Conservation (phyloP, 1,284 basidiomycete genomes). For the Takashimella tepidaria region DNA sequence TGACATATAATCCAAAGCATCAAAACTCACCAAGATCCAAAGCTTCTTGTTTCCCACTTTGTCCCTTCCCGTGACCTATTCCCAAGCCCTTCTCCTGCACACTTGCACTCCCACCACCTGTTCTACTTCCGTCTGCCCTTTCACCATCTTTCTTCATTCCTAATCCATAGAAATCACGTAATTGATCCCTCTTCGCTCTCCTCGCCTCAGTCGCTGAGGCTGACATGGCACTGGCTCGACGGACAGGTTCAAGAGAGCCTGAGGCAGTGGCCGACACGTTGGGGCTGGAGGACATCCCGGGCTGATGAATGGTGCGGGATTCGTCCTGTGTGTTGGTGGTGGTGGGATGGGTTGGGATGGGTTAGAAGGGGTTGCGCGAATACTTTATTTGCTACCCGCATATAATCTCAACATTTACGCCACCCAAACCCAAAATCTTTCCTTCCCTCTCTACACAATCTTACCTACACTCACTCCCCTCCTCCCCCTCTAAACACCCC, state of each 20-base stretch:
- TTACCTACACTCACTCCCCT: neutral
- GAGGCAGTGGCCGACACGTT: neutral
- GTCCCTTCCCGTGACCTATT: conserved; percentile 1
- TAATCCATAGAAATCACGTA: conserved; percentile 41
- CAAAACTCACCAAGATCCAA: conserved; percentile 29
- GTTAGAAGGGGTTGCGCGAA: neutral
- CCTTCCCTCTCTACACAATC: neutral
- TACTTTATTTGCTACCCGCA: neutral
- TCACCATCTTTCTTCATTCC: conserved; percentile 2
- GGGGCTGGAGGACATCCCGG: neutral
- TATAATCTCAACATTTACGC: neutral
- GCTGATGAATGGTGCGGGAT: neutral
- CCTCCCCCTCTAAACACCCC: too few species aligned
- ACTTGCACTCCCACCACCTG: neutral
- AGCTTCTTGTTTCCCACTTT: conserved; percentile 16
- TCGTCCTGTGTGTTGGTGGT: too few species aligned
- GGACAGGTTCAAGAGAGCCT: neutral
- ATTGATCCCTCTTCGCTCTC: conserved; percentile 34
- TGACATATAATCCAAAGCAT: neutral
- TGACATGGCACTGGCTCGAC: neutral
- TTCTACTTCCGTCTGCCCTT: neutral
- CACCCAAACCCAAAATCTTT: neutral
- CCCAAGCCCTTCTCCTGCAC: neutral
- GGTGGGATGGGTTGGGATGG: neutral
- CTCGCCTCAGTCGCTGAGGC: conserved; percentile 21